Conservation (phyloP, 768 basidiomycete genomes). For the Tricholomella constricta region DNA sequence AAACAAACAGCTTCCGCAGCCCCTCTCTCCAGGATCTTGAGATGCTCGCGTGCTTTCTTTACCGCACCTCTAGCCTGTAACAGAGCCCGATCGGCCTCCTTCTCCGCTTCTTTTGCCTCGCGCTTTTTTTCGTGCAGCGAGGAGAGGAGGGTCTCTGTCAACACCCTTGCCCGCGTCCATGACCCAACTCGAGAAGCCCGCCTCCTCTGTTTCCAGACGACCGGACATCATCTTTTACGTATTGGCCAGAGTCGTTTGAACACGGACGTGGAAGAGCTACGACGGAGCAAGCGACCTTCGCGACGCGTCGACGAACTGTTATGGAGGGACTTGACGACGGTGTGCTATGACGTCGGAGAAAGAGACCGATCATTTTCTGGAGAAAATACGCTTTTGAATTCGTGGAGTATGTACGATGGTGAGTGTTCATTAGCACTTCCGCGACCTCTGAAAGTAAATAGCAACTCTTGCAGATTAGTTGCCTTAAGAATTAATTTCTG, state of each 20-base stretch:
- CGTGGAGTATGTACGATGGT: constrained; percentile 23
- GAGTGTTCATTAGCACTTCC: too few relatives aligned
- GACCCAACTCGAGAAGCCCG: constrained; percentile 30
- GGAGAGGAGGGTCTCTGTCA: constrained; percentile 45
- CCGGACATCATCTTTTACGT: not conserved
- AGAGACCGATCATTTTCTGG: constrained; percentile 21
- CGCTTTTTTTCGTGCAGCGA: constrained; percentile 51
- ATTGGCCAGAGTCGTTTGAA: not conserved
- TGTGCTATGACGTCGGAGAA: constrained; percentile 17
- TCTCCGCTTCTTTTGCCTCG: constrained; percentile 52
- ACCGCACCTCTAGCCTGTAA: constrained; percentile 46
- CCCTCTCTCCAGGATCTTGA: constrained; percentile 51
- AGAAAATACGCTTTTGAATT: constrained; percentile 30
- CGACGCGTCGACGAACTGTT: not conserved
- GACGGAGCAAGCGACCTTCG: too few relatives aligned
- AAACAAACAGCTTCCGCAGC: constrained; percentile 51
- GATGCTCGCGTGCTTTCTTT: constrained; percentile 48
- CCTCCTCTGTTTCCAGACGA: constrained; percentile 7
- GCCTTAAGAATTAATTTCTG: constrained; percentile 1
- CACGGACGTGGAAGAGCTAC: constrained; percentile 19
- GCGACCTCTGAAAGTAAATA: too few relatives aligned
- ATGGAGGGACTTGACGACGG: constrained; percentile 4
- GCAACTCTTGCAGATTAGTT: too few relatives aligned
- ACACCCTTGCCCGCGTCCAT: constrained; percentile 11
- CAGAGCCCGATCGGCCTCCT: constrained; percentile 52